Evolutionary conservation across 306 rosid species (phyloP).

Genomic region (Quercus suber): DNA sequence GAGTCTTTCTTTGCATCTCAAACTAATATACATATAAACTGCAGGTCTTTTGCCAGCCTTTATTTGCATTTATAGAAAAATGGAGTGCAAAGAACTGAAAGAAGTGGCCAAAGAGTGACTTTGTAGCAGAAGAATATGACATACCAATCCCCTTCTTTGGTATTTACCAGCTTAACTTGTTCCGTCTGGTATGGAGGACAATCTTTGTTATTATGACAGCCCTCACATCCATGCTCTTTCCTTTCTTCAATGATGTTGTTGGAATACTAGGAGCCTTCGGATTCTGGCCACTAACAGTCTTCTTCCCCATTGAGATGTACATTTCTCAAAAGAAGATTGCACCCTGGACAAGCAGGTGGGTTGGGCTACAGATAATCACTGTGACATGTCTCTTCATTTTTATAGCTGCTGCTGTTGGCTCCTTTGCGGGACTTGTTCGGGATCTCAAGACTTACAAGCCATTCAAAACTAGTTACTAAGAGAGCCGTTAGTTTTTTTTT

Average conservation of each 20-base stretch:
- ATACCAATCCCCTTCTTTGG: slow-evolving; percentile 50
- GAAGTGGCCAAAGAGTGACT: slow-evolving; percentile 46
- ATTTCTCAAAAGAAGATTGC: slow-evolving; percentile 30
- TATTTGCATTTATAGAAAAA: slow-evolving; percentile 73
- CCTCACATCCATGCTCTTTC: slow-evolving; percentile 59
- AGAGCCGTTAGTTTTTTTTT: no score
- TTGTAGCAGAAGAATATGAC: slow-evolving; percentile 47
- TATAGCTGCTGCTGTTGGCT: no score
- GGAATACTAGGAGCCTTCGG: slow-evolving; percentile 80
- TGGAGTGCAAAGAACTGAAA: slow-evolving; percentile 6
- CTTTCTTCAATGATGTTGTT: slow-evolving; percentile 75
- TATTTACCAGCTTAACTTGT: slow-evolving; percentile 51
- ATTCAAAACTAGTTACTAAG: no score
- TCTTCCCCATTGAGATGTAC: slow-evolving; percentile 70
- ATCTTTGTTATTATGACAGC: slow-evolving; percentile 55
- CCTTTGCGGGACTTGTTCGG: no score
- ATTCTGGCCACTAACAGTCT: slow-evolving; percentile 77
- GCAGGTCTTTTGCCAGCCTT: slow-evolving; percentile 63
- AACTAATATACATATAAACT: neutral
- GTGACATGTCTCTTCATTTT: no score
- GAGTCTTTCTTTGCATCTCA: neutral
- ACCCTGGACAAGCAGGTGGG: no score
- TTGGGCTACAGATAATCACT: no score
- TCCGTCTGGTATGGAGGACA: slow-evolving; percentile 66
- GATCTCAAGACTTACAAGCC: no score